These are phyloP conservation scores for Scheffersomyces titani DNA, from an alignment of 1,139 yeast species.

Conservation along the genomic window DNA sequence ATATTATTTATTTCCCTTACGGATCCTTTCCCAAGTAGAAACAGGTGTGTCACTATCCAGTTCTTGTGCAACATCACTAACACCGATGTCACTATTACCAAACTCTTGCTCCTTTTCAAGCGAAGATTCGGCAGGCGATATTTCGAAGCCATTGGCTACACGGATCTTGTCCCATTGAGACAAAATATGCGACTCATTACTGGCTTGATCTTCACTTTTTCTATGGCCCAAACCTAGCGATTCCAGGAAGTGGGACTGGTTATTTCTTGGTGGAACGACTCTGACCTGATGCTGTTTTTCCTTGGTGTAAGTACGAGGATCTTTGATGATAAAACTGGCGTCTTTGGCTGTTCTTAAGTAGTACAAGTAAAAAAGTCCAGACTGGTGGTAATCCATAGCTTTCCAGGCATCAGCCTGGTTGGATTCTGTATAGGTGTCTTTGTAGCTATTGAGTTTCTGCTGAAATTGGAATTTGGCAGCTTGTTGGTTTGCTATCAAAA, in stretches of 20 bases:
- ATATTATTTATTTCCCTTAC: slow-evolving; percentile 9
- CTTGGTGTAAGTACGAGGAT: slow-evolving; percentile 35
- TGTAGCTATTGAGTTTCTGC: slow-evolving; percentile 16
- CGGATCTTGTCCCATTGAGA: slow-evolving; percentile 37
- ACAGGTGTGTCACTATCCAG: slow-evolving; percentile 1
- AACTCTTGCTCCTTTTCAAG: not conserved
- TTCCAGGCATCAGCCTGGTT: slow-evolving; percentile 37
- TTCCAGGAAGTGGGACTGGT: slow-evolving; percentile 1
- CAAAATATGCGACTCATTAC: slow-evolving; percentile 4
- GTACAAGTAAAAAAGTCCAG: slow-evolving; percentile 38
- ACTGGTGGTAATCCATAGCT: slow-evolving; percentile 38
- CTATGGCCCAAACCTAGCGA: slow-evolving; percentile 9
- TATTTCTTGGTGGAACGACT: slow-evolving; percentile 21
- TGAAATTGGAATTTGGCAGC: slow-evolving; percentile 26
- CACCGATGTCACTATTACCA: not conserved
- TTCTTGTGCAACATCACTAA: not conserved
- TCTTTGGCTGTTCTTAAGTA: slow-evolving; percentile 35
- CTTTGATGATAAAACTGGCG: slow-evolving; percentile 35
- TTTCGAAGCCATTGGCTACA: slow-evolving; percentile 28
- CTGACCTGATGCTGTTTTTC: slow-evolving; percentile 28
- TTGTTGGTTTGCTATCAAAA: slow-evolving; percentile 28
- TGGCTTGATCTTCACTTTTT: slow-evolving; percentile 6
- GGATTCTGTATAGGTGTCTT: slow-evolving; percentile 10
- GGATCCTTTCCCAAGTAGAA: slow-evolving; percentile 19
- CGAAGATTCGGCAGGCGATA: slow-evolving; percentile 1